These are phyloP conservation scores for Melanomma pulvis-pyrius DNA, from an alignment of 495 filamentous ascomycete species.

Conservation along the genomic window DNA sequence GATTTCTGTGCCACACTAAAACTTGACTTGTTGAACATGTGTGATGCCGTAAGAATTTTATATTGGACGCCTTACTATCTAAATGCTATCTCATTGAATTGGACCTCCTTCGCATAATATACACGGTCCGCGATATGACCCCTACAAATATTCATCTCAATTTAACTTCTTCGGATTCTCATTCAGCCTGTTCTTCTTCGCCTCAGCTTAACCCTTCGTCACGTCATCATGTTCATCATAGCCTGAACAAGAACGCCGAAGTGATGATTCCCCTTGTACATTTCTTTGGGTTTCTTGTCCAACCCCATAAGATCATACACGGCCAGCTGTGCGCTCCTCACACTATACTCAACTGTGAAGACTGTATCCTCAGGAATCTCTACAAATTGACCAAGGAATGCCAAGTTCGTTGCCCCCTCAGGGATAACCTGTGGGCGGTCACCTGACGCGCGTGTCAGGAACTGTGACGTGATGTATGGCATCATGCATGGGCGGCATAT, in stretches of 20 bases:
- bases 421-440: conserved; percentile 49
- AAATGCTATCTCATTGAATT: too few relatives aligned
- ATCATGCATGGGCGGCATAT: conserved; percentile 37
- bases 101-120: too few relatives aligned
- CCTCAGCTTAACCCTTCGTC: not conserved
- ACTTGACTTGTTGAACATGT: too few relatives aligned
- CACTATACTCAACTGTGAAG: conserved; percentile 51
- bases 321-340: conserved; percentile 49
- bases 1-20: too few relatives aligned
- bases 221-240: conserved; percentile 29
- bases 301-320: conserved; percentile 40
- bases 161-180: too few relatives aligned
- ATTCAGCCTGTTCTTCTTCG: too few relatives aligned
- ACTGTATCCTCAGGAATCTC: conserved; percentile 49
- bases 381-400: conserved; percentile 50
- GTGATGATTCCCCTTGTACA: conserved; percentile 40
- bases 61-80: too few relatives aligned
- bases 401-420: conserved; percentile 44
- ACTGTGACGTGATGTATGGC: conserved; percentile 46
- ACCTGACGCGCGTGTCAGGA: conserved; percentile 40
- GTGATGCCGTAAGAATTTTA: too few relatives aligned
- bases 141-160: too few relatives aligned
- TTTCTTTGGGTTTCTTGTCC: conserved; percentile 32
- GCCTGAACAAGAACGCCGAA: conserved; percentile 34
- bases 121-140: too few relatives aligned